A percentile compares a stretch with the other conserved stretches of the same genome.
Conservation (phyloP, 2,329 filamentous ascomycete species). For the Colletotrichum sp. region DNA sequence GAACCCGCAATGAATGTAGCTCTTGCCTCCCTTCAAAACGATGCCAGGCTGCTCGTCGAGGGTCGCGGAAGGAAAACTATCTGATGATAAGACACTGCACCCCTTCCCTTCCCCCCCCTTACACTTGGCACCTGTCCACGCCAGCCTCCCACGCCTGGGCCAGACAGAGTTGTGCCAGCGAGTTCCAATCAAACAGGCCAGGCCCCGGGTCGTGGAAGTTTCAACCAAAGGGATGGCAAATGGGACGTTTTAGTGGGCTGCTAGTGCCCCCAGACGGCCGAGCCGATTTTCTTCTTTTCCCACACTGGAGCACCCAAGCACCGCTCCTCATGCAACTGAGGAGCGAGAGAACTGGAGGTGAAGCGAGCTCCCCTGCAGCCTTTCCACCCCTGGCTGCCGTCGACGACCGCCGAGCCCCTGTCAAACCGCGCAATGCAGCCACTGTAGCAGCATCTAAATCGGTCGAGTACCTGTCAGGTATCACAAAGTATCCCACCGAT, state of each 20-base stretch:
- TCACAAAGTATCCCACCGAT: neutral
- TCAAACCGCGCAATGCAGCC: slow-evolving; percentile 11
- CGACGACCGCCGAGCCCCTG: neutral
- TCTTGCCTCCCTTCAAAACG: neutral
- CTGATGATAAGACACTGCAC: slow-evolving; percentile 5
- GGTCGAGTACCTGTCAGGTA: neutral
- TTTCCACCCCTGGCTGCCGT: neutral
- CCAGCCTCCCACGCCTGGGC: neutral
- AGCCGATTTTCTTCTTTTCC: neutral
- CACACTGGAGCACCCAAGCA: neutral
- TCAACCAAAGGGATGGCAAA: neutral
- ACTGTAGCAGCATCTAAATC: neutral
- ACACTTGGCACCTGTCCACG: slow-evolving; percentile 2
- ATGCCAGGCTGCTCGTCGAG: neutral
- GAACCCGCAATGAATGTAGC: neutral
- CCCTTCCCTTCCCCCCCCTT: neutral
- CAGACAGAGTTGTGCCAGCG: neutral
- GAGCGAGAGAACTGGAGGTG: neutral
- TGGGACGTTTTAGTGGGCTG: slow-evolving; percentile 1
- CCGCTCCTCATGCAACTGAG: neutral
- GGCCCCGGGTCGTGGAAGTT: neutral
- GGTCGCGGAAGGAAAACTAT: neutral
- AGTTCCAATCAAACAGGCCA: slow-evolving; percentile 1
- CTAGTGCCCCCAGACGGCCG: neutral
- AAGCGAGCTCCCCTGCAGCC: neutral